phyloP scores from a whole-genome alignment of 306 rosid species.

The Cicer judaicum region DNA sequence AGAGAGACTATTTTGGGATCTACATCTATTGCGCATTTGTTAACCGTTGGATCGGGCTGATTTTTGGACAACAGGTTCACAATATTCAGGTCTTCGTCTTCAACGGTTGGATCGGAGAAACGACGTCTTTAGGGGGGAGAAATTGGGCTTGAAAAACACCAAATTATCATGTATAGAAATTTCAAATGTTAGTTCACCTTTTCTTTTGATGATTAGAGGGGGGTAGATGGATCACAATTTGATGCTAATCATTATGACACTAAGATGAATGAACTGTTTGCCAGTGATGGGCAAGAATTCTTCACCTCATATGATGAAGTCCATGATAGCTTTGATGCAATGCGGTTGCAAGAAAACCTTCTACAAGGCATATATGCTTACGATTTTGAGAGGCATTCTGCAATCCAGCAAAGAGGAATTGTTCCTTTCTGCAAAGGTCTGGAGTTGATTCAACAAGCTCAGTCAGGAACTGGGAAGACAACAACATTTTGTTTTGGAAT shows the following conservation, averaged over 20 bases:
- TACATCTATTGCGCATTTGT: no score
- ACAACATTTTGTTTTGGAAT: constrained; percentile 97
- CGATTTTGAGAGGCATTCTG: constrained; percentile 99
- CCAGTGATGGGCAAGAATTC: constrained; percentile 85
- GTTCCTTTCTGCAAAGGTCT: constrained; percentile 98
- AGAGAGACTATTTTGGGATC: no score
- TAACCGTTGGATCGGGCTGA: no score
- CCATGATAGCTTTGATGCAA: constrained; percentile 81
- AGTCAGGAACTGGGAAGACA: constrained; percentile 97
- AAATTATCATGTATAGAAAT: no score
- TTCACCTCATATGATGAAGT: constrained; percentile 92
- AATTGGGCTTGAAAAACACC: no score
- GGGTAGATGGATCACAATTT: constrained; percentile 78
- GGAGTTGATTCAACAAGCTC: constrained; percentile 98
- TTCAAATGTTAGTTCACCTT: no score
- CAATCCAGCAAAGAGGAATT: constrained; percentile 96
- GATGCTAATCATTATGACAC: constrained; percentile 83
- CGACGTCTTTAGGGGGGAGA: no score
- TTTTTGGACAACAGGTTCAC: no score
- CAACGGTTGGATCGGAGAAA: no score
- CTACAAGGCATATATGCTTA: constrained; percentile 94
- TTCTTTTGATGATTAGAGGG: no score
- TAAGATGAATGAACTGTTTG: constrained; percentile 84
- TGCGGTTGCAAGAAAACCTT: constrained; percentile 91
- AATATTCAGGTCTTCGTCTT: no score